phyloP scores from a whole-genome alignment of 441 rosid genomes.

The Metrosideros polymorpha region DNA sequence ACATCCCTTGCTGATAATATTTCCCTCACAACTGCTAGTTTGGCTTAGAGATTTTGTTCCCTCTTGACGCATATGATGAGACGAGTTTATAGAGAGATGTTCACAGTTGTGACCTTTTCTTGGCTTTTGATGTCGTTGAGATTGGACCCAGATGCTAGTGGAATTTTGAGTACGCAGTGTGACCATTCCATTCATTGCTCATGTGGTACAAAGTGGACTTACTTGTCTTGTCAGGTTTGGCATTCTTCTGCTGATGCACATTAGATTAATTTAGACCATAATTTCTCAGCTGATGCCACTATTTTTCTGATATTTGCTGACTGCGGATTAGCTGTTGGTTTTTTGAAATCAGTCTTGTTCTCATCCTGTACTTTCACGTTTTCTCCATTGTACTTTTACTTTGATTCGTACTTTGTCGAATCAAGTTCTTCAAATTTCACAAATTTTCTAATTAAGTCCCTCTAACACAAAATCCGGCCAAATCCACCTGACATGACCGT shows the following conservation, averaged over 20 bases:
- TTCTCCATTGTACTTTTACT: neutral
- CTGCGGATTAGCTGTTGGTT: neutral
- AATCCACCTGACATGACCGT: neutral
- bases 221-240: conserved; percentile 78
- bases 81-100: neutral
- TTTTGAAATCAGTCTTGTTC: neutral
- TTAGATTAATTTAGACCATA: neutral
- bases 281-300: neutral
- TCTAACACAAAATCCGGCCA: neutral
- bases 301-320: neutral
- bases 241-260: neutral
- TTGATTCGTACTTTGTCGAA: neutral
- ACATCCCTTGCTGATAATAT: neutral
- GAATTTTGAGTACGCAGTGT: conserved; percentile 70
- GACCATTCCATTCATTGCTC: conserved; percentile 94
- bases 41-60: neutral
- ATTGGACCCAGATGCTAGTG: conserved; percentile 88
- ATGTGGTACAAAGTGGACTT: conserved; percentile 92
- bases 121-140: conserved; percentile 45
- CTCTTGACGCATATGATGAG: neutral
- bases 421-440: neutral
- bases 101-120: neutral
- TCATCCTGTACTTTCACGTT: neutral
- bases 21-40: neutral
- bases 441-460: neutral